Base-by-base conservation (phyloP, 441 rosid species). In the Francoa sonchifolia region DNA sequence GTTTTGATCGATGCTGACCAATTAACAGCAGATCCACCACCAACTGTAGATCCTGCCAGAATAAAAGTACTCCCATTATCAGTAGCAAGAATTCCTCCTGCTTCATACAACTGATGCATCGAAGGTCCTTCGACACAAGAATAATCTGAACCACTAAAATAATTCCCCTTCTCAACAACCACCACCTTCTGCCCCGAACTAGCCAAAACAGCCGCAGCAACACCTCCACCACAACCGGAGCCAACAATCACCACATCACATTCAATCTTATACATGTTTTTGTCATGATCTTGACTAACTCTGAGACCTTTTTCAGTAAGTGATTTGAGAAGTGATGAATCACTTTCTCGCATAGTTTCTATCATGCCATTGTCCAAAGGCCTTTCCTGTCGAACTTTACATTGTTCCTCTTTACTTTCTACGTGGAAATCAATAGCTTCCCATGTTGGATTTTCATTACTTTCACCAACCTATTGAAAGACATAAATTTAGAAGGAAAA, bases 201-300 rank as follows among this genome's bases (percentile, higher is more conserved):
- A 3, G 94, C 92, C 19, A 89, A 73, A 12, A 79, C 73, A 0
- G 92, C 77, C 9, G 93, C 96, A 0, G 96, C 94, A 7, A 89
- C 96, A 2, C 93, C 94, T 10, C 98, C 98, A 1, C 98, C 98
- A 10, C 92, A 76, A 21, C 98, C 98, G 0, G 96, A 85, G 6
- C 98, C 96, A 4, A 89, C 65, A 7, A 89, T 50, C 0, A 76
- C 76, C 3, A 44, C 93, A 39, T 89, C 98, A 16, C 96, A 89
- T 46, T 76, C 69, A 61, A 89, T 69, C 44, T 21, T 74, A 55
- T 50, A 65, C 5, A 50, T 31, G 0, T 65, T 58, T 0, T 51
- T 42, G 19, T 48, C 6, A 0, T 51, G 8, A 33, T 73, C 77
- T 0, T 41, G 41, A 0, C 52, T 37, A 4, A 61, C 77, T 43